A percentile compares a stretch with the other conserved stretches of the same genome.
phyloP scores from a whole-genome alignment of 805 yeast genomes.

The Danielia reshetovae region DNA sequence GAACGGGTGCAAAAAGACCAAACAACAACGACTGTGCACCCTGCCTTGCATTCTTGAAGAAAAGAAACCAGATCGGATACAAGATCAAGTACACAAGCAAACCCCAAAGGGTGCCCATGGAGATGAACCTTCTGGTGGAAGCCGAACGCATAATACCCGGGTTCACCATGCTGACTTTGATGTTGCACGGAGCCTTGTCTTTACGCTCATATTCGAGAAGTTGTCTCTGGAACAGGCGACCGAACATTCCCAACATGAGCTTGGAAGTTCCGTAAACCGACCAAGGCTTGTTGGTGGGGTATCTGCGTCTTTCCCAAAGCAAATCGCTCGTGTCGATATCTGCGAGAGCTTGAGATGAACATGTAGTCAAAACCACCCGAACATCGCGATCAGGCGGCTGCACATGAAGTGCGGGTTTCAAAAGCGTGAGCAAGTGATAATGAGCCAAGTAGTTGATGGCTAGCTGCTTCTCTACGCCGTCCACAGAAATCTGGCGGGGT shows the following conservation, averaged over 20 bases:
- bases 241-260: constrained; percentile 68
- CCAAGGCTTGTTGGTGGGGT: constrained; percentile 65
- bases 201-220: constrained; percentile 56
- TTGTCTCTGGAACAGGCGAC: constrained; percentile 71
- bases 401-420: constrained; percentile 78
- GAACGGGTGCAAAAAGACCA: constrained; percentile 68
- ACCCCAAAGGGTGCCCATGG: constrained; percentile 70
- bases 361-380: constrained; percentile 71
- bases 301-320: constrained; percentile 55
- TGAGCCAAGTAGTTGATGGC: constrained; percentile 81
- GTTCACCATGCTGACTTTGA: constrained; percentile 71
- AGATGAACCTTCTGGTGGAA: constrained; percentile 70
- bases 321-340: constrained; percentile 60
- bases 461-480: constrained; percentile 84
- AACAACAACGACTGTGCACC: constrained; percentile 79
- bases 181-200: constrained; percentile 68
- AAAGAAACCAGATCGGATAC: constrained; percentile 81
- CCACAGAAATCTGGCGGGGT: constrained; percentile 62
- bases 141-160: constrained; percentile 93
- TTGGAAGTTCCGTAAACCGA: constrained; percentile 79
- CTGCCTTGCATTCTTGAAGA: constrained; percentile 67
- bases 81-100: constrained; percentile 56
- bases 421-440: constrained; percentile 71
- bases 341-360: constrained; percentile 75
- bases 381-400: constrained; percentile 97